Evolutionary conservation across 2,329 filamentous ascomycete species (phyloP).

Genomic region (Fusarium annulatum): DNA sequence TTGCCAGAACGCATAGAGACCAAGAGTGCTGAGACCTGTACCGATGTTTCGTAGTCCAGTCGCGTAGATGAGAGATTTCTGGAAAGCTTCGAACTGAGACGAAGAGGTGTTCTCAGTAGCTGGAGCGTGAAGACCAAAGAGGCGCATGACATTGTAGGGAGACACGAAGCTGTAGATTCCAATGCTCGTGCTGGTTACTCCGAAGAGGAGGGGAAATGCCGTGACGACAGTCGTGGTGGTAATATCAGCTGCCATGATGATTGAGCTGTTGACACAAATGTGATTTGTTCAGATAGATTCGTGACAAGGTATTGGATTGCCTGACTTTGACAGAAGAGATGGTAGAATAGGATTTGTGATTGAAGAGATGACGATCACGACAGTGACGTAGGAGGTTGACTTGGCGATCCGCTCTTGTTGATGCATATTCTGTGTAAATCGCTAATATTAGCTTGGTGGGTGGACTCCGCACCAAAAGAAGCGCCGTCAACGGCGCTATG

Average conservation of each 20-base stretch:
- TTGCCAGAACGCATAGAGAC: constrained; percentile 31
- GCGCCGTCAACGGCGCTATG: not conserved
- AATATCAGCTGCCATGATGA: constrained; percentile 2
- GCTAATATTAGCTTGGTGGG: not conserved
- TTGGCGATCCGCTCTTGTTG: constrained; percentile 3
- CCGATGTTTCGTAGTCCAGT: constrained; percentile 25
- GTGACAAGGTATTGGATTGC: no score
- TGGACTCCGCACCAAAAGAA: not conserved
- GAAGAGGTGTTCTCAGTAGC: not conserved
- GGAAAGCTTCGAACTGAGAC: constrained; percentile 9
- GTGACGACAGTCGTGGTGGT: constrained; percentile 7
- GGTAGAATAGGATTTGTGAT: not conserved
- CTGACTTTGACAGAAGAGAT: not conserved
- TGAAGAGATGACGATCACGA: not conserved
- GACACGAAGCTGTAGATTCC: constrained; percentile 36
- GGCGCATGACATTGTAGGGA: constrained; percentile 14
- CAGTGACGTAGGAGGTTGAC: constrained; percentile 15
- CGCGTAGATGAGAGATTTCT: constrained; percentile 21
- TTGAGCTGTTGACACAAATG: not conserved
- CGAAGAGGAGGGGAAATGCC: constrained; percentile 22
- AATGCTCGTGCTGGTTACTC: constrained; percentile 11
- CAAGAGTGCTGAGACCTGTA: constrained; percentile 8
- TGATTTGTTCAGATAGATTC: no score
- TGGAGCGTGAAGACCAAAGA: constrained; percentile 10
- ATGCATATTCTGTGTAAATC: constrained; percentile 20